phyloP scores from a whole-genome alignment of 2,329 filamentous ascomycete genomes.

The Trichoderma sp. region DNA sequence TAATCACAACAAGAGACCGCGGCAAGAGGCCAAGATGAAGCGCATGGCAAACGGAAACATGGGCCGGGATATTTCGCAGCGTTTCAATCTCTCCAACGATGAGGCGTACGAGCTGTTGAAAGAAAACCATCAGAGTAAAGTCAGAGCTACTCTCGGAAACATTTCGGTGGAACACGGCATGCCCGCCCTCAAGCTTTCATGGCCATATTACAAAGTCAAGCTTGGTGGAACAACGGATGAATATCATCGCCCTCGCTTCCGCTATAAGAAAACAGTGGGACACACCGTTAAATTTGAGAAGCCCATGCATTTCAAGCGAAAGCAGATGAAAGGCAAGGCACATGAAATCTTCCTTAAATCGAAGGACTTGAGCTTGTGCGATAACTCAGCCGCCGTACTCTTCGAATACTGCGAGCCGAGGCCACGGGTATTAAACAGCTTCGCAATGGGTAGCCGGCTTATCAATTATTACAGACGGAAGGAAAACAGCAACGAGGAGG shows the following conservation, averaged over 20 bases:
- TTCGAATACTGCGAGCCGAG: constrained; percentile 96
- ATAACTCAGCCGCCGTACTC: constrained; percentile 84
- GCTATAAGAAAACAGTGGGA: constrained; percentile 66
- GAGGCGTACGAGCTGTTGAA: constrained; percentile 94
- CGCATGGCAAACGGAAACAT: constrained; percentile 67
- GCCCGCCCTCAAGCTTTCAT: constrained; percentile 86
- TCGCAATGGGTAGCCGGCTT: constrained; percentile 93
- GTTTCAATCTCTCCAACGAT: constrained; percentile 96
- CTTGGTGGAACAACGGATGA: constrained; percentile 71
- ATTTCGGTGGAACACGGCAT: constrained; percentile 92
- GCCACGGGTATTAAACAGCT: constrained; percentile 88
- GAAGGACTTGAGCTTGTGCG: constrained; percentile 79
- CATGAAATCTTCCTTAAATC: constrained; percentile 77
- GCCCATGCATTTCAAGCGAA: constrained; percentile 72
- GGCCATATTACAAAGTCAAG: constrained; percentile 93
- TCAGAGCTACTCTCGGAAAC: constrained; percentile 86
- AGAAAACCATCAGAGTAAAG: constrained; percentile 94
- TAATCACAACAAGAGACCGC: constrained; percentile 59
- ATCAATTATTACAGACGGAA: constrained; percentile 97
- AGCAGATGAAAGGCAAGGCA: constrained; percentile 76
- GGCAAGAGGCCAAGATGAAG: constrained; percentile 56
- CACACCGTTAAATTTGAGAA: constrained; percentile 70
- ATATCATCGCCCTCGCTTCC: constrained; percentile 79
- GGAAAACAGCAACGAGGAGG: constrained; percentile 64
- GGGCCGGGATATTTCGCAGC: constrained; percentile 69